Percentiles rank a stretch among this genome's conserved stretches.
phyloP scores from a whole-genome alignment of 2,329 filamentous ascomycete genomes.

The Leptographium lundbergii region DNA sequence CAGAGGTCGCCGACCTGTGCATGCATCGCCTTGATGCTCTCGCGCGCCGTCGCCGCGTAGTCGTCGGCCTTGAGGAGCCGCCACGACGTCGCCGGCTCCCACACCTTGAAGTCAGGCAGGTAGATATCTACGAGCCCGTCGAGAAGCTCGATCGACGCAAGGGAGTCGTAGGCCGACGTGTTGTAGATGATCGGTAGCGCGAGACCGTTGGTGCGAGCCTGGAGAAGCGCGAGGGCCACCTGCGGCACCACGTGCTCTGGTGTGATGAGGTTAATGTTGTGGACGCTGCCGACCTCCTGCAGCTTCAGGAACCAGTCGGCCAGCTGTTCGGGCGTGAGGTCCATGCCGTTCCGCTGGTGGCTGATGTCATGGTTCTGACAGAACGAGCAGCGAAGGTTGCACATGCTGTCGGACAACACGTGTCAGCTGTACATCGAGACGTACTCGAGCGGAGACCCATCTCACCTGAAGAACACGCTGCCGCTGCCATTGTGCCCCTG shows the following conservation, averaged over 20 bases:
- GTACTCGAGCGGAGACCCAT: background rate
- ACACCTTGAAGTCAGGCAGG: constrained; percentile 80
- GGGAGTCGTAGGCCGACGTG: constrained; percentile 68
- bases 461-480: constrained; percentile 66
- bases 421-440: background rate
- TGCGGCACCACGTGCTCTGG: constrained; percentile 81
- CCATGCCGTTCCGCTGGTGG: constrained; percentile 69
- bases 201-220: constrained; percentile 57
- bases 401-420: constrained; percentile 21
- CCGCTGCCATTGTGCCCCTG: constrained; percentile 73
- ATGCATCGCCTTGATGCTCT: constrained; percentile 72
- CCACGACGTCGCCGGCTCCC: constrained; percentile 52
- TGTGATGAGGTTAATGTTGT: constrained; percentile 82
- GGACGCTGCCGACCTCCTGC: constrained; percentile 65
- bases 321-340: constrained; percentile 65
- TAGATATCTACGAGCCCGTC: constrained; percentile 78
- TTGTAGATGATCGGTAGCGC: constrained; percentile 72
- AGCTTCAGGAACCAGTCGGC: constrained; percentile 72
- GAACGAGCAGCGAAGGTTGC: constrained; percentile 60
- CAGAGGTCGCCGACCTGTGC: constrained; percentile 69
- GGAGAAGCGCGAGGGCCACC: constrained; percentile 62
- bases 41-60: constrained; percentile 58
- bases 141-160: constrained; percentile 57
- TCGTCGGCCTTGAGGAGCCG: constrained; percentile 67
- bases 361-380: constrained; percentile 79